Base-by-base conservation (phyloP, 2,329 filamentous ascomycete genomes). In the Penicillium sp. region DNA sequence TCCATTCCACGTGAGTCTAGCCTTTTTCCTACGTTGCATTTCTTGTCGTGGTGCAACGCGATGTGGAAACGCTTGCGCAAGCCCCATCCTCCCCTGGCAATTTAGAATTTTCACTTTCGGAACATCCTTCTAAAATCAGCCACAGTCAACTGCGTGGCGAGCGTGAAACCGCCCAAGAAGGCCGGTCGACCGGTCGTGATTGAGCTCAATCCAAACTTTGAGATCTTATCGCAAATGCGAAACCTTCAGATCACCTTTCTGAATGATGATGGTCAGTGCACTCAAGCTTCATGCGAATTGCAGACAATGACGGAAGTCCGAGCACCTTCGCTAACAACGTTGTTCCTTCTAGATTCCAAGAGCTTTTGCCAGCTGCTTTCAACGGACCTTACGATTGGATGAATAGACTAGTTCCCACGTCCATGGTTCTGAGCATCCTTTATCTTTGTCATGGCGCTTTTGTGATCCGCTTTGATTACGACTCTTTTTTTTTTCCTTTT, bases 171-270 rank as follows among this genome's bases (percentile, higher is more conserved):
- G 13, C 72, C 71, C 6, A 78, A 78, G 57, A 78, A 78, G 60
- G 56, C 69, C 16, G 73, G 74, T 6, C 68, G 70, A 41, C 76
- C 77, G 36, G 71, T 77, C 4, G 54, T 69, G n/a, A 39, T 79
- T 36, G 69, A 75, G 19, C 60, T 78, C 4, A 69, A 71, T 46
- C 74, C 76, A 2, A 78, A 77, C 55, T 78, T 77, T 54, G 77
- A 79, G 6, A 65, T 77, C 43, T 63, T 78, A n/a, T 61, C 75
- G 9, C 66, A 75, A 58, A 74, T 79, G 75, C 75, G 72, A 56
- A 69, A 63, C 39, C 50, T 79, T 41, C 67, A 73, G 46, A 72
- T 79, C 43, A 62, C 68, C 35, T 78, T 79, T 58, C 67, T 79
- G 22, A 75, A 78, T 43, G 70, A 76, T 49, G 58, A 71, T 53